These are phyloP conservation scores for Amesomyces nigricolor DNA, from an alignment of 2,329 filamentous ascomycete genomes.

Conservation along the genomic window DNA sequence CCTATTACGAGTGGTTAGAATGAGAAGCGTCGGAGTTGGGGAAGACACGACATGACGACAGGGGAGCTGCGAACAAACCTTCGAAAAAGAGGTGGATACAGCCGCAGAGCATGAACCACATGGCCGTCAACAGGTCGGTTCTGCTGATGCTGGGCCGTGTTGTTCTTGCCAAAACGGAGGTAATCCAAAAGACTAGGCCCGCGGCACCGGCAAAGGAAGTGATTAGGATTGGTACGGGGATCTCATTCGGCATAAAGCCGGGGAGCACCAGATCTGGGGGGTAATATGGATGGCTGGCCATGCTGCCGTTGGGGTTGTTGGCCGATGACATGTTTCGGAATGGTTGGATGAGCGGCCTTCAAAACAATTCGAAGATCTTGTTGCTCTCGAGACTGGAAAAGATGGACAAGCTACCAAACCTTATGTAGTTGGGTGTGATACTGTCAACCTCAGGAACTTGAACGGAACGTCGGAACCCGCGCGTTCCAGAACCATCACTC, in stretches of 20 bases:
- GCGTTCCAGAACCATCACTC: background rate
- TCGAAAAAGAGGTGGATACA: slow-evolving; percentile 43
- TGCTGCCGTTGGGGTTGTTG: background rate
- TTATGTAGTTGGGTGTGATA: too few species aligned
- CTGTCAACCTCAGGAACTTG: background rate
- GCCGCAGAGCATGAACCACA: slow-evolving; percentile 66
- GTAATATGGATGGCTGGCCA: slow-evolving; percentile 2
- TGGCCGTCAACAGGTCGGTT: slow-evolving; percentile 4
- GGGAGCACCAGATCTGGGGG: slow-evolving; percentile 5
- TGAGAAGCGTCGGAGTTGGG: background rate
- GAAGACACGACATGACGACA: background rate
- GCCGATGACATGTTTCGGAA: background rate
- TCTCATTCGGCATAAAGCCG: slow-evolving; percentile 1
- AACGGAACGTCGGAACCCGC: background rate
- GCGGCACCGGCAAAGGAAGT: background rate
- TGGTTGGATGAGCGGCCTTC: background rate
- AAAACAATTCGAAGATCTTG: background rate
- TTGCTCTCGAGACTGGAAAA: too few species aligned
- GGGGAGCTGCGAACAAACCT: slow-evolving; percentile 27
- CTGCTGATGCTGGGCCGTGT: background rate
- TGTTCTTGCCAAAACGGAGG: background rate
- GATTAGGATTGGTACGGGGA: background rate
- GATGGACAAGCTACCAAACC: too few species aligned
- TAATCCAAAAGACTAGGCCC: background rate
- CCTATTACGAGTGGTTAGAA: background rate